Conservation (phyloP, 2,329 filamentous ascomycete genomes). For the Colletotrichum trifolii region DNA sequence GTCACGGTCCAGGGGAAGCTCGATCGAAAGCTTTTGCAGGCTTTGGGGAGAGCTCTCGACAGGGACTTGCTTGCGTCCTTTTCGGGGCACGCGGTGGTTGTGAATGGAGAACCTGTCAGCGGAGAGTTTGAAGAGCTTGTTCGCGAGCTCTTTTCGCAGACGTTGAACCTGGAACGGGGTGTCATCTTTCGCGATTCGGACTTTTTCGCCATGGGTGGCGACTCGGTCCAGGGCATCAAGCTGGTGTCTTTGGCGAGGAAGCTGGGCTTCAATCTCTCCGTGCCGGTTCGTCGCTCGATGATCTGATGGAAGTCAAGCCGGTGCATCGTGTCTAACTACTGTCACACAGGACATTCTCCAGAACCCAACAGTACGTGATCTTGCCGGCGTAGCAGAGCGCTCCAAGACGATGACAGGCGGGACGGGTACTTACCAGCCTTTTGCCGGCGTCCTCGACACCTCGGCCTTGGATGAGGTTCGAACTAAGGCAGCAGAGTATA, state of each 20-base stretch:
- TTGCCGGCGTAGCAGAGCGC: not conserved
- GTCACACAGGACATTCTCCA: conserved; percentile 7
- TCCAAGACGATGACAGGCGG: not conserved
- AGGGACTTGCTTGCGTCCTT: not conserved
- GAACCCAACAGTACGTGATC: not conserved
- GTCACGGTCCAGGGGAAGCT: conserved; percentile 17
- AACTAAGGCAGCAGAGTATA: not conserved
- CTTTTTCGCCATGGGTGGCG: conserved; percentile 9
- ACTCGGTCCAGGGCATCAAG: conserved; percentile 15
- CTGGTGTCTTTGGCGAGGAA: conserved; percentile 13
- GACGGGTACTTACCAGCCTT: not conserved
- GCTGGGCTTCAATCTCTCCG: conserved; percentile 6
- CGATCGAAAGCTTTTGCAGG: conserved; percentile 2
- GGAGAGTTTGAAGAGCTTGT: not conserved
- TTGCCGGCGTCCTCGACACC: not conserved
- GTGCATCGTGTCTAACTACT: not conserved
- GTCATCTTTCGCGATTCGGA: not conserved
- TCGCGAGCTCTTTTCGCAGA: not conserved
- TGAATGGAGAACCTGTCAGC: not conserved
- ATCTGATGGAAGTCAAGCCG: no score
- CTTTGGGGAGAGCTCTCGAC: not conserved
- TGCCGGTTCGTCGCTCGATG: not conserved
- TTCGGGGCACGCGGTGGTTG: not conserved
- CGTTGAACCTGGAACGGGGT: not conserved
- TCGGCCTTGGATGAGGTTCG: not conserved